Percentiles rank a stretch among this genome's conserved stretches.
Conservation (phyloP, 139 green algal species). For the Chlorella vulgaris region DNA sequence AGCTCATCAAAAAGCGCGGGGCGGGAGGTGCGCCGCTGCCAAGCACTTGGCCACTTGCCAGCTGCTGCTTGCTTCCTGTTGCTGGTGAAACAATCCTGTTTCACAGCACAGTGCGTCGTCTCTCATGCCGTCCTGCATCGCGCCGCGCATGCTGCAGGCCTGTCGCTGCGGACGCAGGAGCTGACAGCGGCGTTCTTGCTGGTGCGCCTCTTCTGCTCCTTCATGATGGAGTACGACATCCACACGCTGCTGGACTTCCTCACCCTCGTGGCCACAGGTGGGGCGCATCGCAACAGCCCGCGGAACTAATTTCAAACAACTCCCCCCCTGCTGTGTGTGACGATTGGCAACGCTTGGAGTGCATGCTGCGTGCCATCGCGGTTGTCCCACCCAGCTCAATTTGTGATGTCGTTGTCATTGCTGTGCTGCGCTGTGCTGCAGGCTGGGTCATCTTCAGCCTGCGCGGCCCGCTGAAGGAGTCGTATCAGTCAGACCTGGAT, state of each 20-base stretch:
- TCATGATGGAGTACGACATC: slow-evolving; percentile 99
- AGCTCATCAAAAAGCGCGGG: slow-evolving; percentile 89
- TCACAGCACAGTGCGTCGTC: not conserved
- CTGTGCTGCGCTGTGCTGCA: not conserved
- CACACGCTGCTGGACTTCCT: slow-evolving; percentile 95
- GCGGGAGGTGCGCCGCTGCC: slow-evolving; percentile 69
- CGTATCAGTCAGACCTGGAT: slow-evolving; percentile 92
- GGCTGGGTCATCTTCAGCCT: slow-evolving; percentile 89
- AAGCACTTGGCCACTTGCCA: not conserved
- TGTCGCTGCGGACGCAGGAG: slow-evolving; percentile 91
- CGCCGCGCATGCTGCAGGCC: slow-evolving; percentile 75
- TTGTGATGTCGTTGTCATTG: too few species aligned
- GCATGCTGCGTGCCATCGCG: not conserved
- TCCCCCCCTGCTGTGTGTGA: too few species aligned
- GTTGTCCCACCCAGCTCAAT: not conserved
- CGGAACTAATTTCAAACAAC: too few species aligned
- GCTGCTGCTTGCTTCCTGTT: not conserved
- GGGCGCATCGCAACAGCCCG: too few species aligned
- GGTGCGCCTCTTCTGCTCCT: slow-evolving; percentile 92
- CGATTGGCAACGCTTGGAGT: not conserved
- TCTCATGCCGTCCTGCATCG: not conserved
- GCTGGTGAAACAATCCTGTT: too few species aligned
- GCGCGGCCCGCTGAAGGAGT: slow-evolving; percentile 65
- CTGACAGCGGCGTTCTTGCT: slow-evolving; percentile 92
- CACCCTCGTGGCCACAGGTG: slow-evolving; percentile 83